Conservation (phyloP, 2,329 filamentous ascomycete genomes). For the Neofusicoccum sp. region DNA sequence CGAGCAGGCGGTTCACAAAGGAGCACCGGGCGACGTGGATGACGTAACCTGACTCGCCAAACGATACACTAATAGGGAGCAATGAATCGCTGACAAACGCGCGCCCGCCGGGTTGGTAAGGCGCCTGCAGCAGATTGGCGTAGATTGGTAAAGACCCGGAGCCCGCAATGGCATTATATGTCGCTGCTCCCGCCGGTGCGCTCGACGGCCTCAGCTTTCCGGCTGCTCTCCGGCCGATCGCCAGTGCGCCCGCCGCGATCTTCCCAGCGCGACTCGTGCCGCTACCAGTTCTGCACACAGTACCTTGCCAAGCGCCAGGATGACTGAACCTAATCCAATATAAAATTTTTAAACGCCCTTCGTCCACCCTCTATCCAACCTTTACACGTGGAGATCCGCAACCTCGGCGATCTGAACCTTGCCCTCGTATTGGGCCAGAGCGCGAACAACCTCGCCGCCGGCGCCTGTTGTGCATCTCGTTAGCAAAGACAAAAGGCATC, state of each 20-base stretch:
- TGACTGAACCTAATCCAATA: neutral
- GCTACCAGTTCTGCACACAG: neutral
- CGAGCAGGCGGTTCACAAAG: neutral
- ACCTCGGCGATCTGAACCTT: constrained; percentile 13
- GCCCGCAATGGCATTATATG: neutral
- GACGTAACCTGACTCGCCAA: constrained; percentile 5
- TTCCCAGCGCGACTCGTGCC: neutral
- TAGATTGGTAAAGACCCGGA: neutral
- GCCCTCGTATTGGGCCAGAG: constrained; percentile 7
- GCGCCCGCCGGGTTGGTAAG: neutral
- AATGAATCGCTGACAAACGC: constrained; percentile 7
- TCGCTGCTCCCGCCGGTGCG: neutral
- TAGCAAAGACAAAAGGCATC: neutral
- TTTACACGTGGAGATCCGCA: constrained; percentile 17
- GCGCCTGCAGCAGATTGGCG: neutral
- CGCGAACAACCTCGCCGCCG: constrained; percentile 15
- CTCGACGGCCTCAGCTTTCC: constrained; percentile 1
- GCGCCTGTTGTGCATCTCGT: neutral
- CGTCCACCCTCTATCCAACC: neutral
- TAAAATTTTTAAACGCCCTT: neutral
- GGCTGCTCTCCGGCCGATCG: constrained; percentile 5
- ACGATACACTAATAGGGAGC: constrained; percentile 1
- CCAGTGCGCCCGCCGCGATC: neutral
- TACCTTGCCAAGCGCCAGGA: neutral
- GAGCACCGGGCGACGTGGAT: neutral